Evolutionary conservation across 768 basidiomycete genomes (phyloP), one percentile per base, ranked within the genome.

Genomic region (Hemileccinum impolitum): DNA sequence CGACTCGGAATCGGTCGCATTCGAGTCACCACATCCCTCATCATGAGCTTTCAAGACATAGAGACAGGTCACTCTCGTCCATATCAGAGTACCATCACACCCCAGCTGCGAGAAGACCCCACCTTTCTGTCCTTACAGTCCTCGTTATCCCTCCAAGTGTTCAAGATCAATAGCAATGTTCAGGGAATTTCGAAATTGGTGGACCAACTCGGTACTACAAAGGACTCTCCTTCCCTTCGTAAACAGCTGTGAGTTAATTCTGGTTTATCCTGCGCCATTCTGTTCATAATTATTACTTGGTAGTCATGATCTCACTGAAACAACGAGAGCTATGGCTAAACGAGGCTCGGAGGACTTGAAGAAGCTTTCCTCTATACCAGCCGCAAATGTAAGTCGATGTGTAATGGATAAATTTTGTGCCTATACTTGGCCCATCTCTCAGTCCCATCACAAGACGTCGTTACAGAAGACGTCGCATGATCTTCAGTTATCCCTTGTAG

Each of bases 141-240:
- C 3, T 90, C 90, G 13, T 69, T 93, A 51, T 87, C 87, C 1
- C 77, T 98, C 6, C 94, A 98, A 67, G 91, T 95, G 50, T 97
- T 98, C 85, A 98, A 98, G 80, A 93, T 98, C 74, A 94, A 95
- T 61, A 82, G 90, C 50, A 99, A 99, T 70, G 93, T 97, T 3
- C 91, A 95, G 62, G 95, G 90, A 14, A 94, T 99, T 42, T 69
- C 92, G 59, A 91, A 90, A 70, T 78, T 94, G n/a, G 91, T 98
- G n/a, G 94, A 98, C 63, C 90, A 94, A 67, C 79, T 99, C 1
- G 95, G 95, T 4, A 91, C 87, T 0, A 72, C 72, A 28, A 82
- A 83, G 60, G 94, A 98, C 66, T 90, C 86, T 15, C 81, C 85
- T 1, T 67, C 74, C 3, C 70, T 98, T 45, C 77, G 95, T 58